A percentile compares a stretch with the other conserved stretches of the same genome.
These are phyloP conservation scores for Sporothrix pallida DNA, from an alignment of 2,329 filamentous ascomycete genomes.

Conservation along the genomic window DNA sequence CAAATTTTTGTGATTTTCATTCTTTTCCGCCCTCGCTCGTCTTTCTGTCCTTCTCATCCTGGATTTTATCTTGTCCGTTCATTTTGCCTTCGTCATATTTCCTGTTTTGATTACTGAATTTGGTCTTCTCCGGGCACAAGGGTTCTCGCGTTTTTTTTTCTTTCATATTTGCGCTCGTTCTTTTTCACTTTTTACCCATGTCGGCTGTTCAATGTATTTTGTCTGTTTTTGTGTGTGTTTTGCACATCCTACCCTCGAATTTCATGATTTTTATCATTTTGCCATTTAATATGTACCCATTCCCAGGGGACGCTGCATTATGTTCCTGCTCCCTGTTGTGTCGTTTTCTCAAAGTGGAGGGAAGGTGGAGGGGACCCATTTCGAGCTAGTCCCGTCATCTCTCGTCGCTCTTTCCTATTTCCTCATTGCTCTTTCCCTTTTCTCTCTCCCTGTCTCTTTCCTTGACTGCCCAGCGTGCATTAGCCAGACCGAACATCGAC, in stretches of 20 bases:
- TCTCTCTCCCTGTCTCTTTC: neutral
- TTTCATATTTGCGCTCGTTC: neutral
- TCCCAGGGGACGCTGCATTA: neutral
- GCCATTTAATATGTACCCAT: neutral
- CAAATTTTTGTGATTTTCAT: neutral
- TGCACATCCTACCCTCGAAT: neutral
- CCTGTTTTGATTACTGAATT: neutral
- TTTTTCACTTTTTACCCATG: neutral
- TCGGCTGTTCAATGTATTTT: neutral
- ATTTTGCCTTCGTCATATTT: constrained; percentile 12
- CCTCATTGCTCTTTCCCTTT: neutral
- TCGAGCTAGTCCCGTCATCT: neutral
- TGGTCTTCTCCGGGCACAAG: neutral
- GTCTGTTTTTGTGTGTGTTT: neutral
- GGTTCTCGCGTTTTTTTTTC: neutral
- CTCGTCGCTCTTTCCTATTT: neutral
- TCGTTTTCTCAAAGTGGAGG: constrained; percentile 12
- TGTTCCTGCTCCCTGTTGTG: neutral
- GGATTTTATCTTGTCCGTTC: neutral
- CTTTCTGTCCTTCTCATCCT: neutral
- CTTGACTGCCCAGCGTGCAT: neutral
- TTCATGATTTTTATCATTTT: neutral
- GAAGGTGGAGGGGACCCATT: constrained; percentile 24
- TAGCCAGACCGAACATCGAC: neutral
- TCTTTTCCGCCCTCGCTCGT: neutral